Conservation (phyloP, 495 filamentous ascomycete genomes). For the Penicillium canescens region DNA sequence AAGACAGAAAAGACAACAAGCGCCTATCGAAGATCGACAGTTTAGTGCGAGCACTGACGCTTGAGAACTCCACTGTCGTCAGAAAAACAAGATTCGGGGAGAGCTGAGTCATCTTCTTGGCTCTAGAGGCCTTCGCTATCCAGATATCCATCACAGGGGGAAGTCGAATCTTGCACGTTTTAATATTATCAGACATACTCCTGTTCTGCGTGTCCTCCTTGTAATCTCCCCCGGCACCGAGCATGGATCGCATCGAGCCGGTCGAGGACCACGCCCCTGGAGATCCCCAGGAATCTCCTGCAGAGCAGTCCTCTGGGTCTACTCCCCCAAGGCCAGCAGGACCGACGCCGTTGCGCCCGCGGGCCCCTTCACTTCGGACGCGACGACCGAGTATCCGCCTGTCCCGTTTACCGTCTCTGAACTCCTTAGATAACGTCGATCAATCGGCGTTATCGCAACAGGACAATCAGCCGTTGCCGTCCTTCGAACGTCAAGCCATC, state of each 20-base stretch:
- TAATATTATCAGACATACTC: not conserved
- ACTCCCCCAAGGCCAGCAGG: constrained; percentile 13
- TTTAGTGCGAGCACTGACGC: constrained; percentile 3
- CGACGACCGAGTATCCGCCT: constrained; percentile 45
- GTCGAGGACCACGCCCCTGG: constrained; percentile 20
- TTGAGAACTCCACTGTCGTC: constrained; percentile 7
- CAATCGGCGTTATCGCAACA: constrained; percentile 4
- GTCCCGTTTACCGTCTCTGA: constrained; percentile 33
- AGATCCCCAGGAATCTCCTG: constrained; percentile 6
- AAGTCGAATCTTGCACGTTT: not conserved
- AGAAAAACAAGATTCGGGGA: constrained; percentile 10
- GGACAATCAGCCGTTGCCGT: constrained; percentile 1
- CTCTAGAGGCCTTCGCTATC: not conserved
- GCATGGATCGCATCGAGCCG: constrained; percentile 48
- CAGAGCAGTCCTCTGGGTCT: constrained; percentile 6
- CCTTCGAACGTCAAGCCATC: constrained; percentile 12
- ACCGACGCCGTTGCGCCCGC: not conserved
- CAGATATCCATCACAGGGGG: not conserved
- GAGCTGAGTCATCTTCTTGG: not conserved
- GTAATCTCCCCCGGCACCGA: not conserved
- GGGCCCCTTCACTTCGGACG: constrained; percentile 8
- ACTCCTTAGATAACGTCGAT: constrained; percentile 19
- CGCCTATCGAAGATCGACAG: not conserved
- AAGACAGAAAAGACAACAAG: not conserved
- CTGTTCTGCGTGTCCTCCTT: not conserved